Conservation (phyloP, 2,329 filamentous ascomycete species). For the Blastomyces percursus region DNA sequence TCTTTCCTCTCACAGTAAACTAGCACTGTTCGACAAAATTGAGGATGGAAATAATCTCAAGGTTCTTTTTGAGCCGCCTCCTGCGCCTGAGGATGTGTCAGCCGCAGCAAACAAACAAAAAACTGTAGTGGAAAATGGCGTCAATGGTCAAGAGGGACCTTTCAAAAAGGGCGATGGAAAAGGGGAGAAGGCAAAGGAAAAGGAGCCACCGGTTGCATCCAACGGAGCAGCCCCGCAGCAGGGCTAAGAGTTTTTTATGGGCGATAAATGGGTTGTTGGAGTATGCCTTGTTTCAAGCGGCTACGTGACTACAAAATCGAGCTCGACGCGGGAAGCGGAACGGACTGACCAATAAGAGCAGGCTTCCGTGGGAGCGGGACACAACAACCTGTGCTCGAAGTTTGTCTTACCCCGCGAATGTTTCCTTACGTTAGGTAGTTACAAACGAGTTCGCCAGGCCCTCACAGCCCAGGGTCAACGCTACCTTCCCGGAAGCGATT, state of each 20-base stretch:
- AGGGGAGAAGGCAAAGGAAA: conserved; percentile 1
- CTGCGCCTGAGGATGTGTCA: neutral
- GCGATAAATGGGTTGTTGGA: neutral
- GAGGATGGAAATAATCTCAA: conserved; percentile 65
- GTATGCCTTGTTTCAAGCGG: neutral
- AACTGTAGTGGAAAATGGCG: conserved; percentile 4
- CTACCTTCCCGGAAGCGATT: neutral
- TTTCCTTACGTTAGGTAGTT: neutral
- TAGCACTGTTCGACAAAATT: conserved; percentile 75
- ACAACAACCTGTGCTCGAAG: neutral
- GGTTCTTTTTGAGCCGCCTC: conserved; percentile 34
- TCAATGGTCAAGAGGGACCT: conserved; percentile 7
- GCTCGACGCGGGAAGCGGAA: neutral
- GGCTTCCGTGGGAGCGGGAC: neutral
- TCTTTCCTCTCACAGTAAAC: conserved; percentile 60
- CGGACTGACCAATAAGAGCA: neutral
- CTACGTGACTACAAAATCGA: neutral
- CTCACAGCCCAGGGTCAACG: neutral
- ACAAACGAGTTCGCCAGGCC: neutral
- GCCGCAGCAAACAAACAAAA: conserved; percentile 2
- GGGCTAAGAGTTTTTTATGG: neutral
- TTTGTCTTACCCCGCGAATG: neutral
- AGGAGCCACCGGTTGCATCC: neutral
- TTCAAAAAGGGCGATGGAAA: conserved; percentile 1
- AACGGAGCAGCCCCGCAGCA: neutral